Evolutionary conservation across 2,329 filamentous ascomycete genomes (phyloP), one percentile per base, ranked within the genome.

Genomic region (Acephala macrosclerotiorum): DNA sequence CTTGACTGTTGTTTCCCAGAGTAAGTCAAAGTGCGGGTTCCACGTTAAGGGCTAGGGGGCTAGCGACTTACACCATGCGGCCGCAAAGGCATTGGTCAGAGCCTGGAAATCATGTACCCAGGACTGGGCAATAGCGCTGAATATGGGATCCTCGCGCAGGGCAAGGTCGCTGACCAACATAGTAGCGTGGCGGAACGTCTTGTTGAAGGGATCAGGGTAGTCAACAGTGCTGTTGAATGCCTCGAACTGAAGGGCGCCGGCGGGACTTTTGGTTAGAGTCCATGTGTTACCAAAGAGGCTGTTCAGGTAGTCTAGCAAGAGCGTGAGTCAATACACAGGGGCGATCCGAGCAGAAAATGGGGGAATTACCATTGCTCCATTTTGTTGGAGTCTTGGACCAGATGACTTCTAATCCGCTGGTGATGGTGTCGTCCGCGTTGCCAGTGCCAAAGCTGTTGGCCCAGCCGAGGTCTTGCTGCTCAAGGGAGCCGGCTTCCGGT

Each of bases 81-180:
- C 86, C 22, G 85, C 83, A 75, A 94, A 94, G 8, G 86, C 89
- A 68, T 92, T 87, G 62, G 84, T 84, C 42, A 94, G 84, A 81
- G 91, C 80, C 55, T 91, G 84, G 1, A 89, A 89, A 79, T 94
- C 80, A 71, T 88, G 85, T 47, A 89, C 80, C 85, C 88, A 94
- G 73, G 84, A 85, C 60, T 88, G 85, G 20, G 89, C 85, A 77
- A 94, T 91, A 85, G 92, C 92, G 80, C 90, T 88, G 80, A 91
- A 94, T 12, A 72, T 81, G 1, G 89, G 88, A 76, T 94, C 91
- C 75, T 86, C 85, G 70, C 90, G 89, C 63, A 94, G 85, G 3
- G 91, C 82, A 63, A 94, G 79, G 79, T 94, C 91, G 22, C 87
- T 91, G 25, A 91, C 93, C 77, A 94, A 79, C 91, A 94, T 94